Percentiles rank a stretch among this genome's conserved stretches.
phyloP scores from a whole-genome alignment of 2,329 filamentous ascomycete species.

The Diaporthe ilicicola region DNA sequence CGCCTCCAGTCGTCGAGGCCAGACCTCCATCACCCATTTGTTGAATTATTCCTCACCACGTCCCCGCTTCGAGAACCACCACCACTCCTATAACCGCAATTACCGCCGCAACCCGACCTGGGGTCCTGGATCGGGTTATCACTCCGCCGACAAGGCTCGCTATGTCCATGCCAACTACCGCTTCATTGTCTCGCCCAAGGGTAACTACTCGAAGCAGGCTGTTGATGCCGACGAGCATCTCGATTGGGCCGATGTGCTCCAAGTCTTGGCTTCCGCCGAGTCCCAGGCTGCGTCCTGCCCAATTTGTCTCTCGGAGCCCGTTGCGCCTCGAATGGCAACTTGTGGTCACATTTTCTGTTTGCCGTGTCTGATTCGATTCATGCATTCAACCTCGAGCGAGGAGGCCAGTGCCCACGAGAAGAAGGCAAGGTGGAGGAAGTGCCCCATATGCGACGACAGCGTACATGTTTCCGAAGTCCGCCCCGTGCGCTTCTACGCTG shows the following conservation, averaged over 20 bases:
- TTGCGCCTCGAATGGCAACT: slow-evolving; percentile 94
- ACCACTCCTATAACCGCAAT: slow-evolving; percentile 61
- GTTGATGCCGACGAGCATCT: slow-evolving; percentile 88
- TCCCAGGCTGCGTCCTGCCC: slow-evolving; percentile 91
- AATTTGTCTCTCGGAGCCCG: slow-evolving; percentile 91
- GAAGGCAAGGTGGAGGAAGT: slow-evolving; percentile 85
- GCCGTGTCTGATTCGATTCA: slow-evolving; percentile 91
- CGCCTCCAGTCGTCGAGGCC: slow-evolving; percentile 78
- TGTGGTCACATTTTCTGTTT: slow-evolving; percentile 98
- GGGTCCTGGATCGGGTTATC: slow-evolving; percentile 88
- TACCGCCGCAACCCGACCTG: slow-evolving; percentile 79
- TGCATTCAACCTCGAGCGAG: slow-evolving; percentile 81
- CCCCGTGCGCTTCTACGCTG: slow-evolving; percentile 89
- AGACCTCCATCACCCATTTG: slow-evolving; percentile 96
- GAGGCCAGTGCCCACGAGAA: slow-evolving; percentile 58
- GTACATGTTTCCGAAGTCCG: slow-evolving; percentile 92
- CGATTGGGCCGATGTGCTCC: slow-evolving; percentile 89
- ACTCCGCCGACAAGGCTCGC: slow-evolving; percentile 89
- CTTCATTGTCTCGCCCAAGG: slow-evolving; percentile 88
- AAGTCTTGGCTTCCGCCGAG: slow-evolving; percentile 88
- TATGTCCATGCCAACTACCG: slow-evolving; percentile 96
- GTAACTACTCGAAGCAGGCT: slow-evolving; percentile 81
- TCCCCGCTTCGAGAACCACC: slow-evolving; percentile 67
- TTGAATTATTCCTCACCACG: slow-evolving; percentile 90
- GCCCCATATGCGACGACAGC: slow-evolving; percentile 92